Conservation (phyloP, 139 green algal genomes). For the Chlorella sp. region DNA sequence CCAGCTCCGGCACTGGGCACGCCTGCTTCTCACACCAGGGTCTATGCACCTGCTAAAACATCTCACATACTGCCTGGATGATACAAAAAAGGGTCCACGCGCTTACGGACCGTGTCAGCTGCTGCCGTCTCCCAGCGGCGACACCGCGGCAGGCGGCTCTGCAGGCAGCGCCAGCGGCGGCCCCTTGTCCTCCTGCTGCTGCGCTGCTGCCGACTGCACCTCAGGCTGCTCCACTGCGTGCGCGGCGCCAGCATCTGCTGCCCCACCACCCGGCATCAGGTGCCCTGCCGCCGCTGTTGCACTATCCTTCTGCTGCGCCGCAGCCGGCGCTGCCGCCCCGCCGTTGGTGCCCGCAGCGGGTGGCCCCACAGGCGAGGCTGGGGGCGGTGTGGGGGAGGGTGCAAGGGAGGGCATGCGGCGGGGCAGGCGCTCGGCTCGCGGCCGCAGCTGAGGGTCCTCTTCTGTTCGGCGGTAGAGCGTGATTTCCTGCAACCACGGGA, state of each 20-base stretch:
- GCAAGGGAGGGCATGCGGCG: slow-evolving; percentile 20
- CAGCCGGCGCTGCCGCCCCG: background rate
- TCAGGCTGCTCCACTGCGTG: background rate
- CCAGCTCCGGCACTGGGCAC: no score
- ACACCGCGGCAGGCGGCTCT: background rate
- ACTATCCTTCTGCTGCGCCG: no score
- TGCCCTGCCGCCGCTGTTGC: background rate
- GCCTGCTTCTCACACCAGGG: no score
- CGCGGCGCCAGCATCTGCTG: background rate
- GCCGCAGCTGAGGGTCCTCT: background rate
- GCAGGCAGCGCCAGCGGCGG: background rate
- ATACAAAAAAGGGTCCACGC: background rate
- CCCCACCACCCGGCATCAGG: background rate
- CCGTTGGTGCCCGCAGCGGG: background rate
- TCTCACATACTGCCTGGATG: no score
- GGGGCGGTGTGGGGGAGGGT: background rate
- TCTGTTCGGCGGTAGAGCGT: slow-evolving; percentile 71
- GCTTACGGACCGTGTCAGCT: background rate
- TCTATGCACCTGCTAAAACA: no score
- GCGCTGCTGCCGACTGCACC: no score
- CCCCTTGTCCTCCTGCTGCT: background rate
- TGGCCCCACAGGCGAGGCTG: background rate
- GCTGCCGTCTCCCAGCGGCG: slow-evolving; percentile 13
- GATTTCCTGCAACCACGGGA: slow-evolving; percentile 83
- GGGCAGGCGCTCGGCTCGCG: background rate